phyloP scores from a whole-genome alignment of 257 asterid genomes.

The Parsonsia alboflavescens region DNA sequence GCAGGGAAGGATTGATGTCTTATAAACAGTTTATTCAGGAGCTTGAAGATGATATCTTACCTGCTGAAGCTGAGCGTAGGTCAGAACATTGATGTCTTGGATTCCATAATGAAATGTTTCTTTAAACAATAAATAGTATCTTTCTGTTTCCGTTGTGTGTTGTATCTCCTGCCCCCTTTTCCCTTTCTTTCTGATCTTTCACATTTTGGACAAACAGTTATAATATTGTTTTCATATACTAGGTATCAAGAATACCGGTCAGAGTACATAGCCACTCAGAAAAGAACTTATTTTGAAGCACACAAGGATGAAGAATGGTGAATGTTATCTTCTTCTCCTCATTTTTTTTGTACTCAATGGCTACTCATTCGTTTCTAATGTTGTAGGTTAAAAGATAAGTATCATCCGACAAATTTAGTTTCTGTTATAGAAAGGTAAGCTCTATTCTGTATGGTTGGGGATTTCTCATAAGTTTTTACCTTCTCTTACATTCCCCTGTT shows the following conservation, averaged over 20 bases:
- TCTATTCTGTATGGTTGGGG: constrained; percentile 3
- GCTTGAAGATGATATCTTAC: constrained; percentile 96
- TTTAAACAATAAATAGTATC: not conserved
- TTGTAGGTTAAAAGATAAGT: constrained; percentile 91
- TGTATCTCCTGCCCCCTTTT: not conserved
- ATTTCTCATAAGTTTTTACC: not conserved
- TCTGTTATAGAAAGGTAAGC: constrained; percentile 80
- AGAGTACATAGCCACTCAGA: constrained; percentile 82
- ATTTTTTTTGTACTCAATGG: not conserved
- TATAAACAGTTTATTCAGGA: constrained; percentile 99
- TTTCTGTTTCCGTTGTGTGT: not conserved
- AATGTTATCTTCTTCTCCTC: constrained; percentile 1
- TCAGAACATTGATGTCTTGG: constrained; percentile 27
- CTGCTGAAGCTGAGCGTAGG: constrained; percentile 98
- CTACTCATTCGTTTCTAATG: constrained; percentile 12
- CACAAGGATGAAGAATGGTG: constrained; percentile 98
- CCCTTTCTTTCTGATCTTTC: not conserved
- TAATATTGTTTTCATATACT: constrained; percentile 9
- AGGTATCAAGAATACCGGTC: constrained; percentile 95
- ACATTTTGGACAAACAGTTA: constrained; percentile 11
- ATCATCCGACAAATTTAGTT: constrained; percentile 85
- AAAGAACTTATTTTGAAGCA: constrained; percentile 69
- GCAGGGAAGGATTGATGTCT: constrained; percentile 98
- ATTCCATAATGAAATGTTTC: not conserved
- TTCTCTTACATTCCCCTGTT: not conserved